Percentiles rank a stretch among this genome's conserved stretches.
These are phyloP conservation scores for Pulveroboletus frians DNA, from an alignment of 768 basidiomycete species.

Conservation along the genomic window DNA sequence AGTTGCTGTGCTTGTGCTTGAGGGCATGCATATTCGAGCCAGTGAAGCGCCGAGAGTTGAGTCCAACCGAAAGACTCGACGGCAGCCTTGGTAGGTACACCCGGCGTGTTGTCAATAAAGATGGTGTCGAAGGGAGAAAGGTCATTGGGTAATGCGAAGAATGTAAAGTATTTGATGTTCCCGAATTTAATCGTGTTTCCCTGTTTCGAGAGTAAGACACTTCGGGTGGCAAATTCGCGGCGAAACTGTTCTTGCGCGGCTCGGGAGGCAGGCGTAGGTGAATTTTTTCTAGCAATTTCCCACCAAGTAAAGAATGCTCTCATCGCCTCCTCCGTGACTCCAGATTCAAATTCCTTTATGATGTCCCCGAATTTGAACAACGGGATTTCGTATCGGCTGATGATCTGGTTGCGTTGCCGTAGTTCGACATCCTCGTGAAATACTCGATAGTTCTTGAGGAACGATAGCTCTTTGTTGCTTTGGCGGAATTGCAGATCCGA, in stretches of 20 bases:
- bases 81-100: constrained; percentile 39
- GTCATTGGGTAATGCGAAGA: constrained; percentile 61
- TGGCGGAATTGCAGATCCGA: constrained; percentile 5
- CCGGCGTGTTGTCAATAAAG: constrained; percentile 56
- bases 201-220: not conserved
- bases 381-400: constrained; percentile 7
- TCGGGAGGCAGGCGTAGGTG: not conserved
- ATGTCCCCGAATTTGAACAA: constrained; percentile 1
- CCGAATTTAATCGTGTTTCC: constrained; percentile 37
- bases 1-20: constrained; percentile 21
- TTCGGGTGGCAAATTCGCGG: constrained; percentile 44
- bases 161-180: constrained; percentile 50
- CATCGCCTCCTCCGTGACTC: constrained; percentile 7
- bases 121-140: constrained; percentile 73
- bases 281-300: not conserved
- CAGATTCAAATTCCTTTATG: constrained; percentile 7
- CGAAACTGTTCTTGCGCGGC: constrained; percentile 4
- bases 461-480: not conserved
- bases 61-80: constrained; percentile 63
- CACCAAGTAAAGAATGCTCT: constrained; percentile 12
- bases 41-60: constrained; percentile 65
- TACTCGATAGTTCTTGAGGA: constrained; percentile 3
- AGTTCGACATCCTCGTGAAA: constrained; percentile 2
- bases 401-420: constrained; percentile 4
- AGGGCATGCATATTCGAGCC: constrained; percentile 60